A percentile compares a stretch with the other conserved stretches of the same genome.
These are phyloP conservation scores for Penicillium sp. DNA, from an alignment of 2,329 filamentous ascomycete genomes.

Conservation along the genomic window DNA sequence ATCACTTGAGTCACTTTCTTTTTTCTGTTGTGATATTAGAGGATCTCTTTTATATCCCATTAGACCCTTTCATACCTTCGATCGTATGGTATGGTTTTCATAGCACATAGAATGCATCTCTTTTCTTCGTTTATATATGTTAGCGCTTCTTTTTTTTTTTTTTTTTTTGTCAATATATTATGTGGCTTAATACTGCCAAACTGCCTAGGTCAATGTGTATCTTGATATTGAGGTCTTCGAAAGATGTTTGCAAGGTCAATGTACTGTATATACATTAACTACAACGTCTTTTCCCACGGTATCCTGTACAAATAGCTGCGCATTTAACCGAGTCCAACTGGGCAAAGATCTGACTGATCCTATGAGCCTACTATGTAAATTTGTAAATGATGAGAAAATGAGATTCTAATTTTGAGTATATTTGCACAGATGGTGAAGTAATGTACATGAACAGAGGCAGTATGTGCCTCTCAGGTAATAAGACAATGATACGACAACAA, in stretches of 20 bases:
- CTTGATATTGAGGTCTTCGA: not conserved
- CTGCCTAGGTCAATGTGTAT: not conserved
- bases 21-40: not conserved
- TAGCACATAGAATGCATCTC: conserved; percentile 11
- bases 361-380: not conserved
- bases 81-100: not conserved
- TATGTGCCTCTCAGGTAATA: not conserved
- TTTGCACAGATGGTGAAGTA: conserved; percentile 1
- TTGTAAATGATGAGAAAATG: not conserved
- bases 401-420: not conserved
- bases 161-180: no score
- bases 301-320: not conserved
- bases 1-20: not conserved
- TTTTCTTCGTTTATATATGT: not conserved
- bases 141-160: not conserved
- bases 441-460: conserved; percentile 4
- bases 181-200: not conserved
- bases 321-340: not conserved
- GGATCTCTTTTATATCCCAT: conserved; percentile 9
- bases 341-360: not conserved
- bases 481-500: conserved; percentile 1
- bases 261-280: not conserved
- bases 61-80: conserved; percentile 4
- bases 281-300: not conserved
- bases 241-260: not conserved